Conservation (phyloP, 1,284 basidiomycete genomes). For the Puccinia novopanici region DNA sequence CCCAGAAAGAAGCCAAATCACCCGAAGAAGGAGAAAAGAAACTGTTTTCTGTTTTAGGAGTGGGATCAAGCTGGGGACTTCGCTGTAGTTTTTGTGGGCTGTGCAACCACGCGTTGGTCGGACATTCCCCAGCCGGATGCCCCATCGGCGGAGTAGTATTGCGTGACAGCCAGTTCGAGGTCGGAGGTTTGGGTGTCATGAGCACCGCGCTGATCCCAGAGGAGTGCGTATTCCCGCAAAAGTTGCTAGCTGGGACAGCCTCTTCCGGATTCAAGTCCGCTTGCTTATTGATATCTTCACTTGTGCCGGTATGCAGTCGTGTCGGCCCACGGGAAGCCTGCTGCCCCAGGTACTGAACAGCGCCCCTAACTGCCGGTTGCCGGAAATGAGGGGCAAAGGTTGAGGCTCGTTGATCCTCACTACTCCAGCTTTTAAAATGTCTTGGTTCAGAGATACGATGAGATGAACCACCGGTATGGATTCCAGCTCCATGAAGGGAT, state of each 20-base stretch:
- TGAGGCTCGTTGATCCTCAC: background rate
- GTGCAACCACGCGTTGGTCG: background rate
- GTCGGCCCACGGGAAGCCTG: background rate
- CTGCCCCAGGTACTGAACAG: background rate
- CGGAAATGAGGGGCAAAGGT: slow-evolving; percentile 22
- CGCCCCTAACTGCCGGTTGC: background rate
- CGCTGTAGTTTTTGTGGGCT: slow-evolving; percentile 8
- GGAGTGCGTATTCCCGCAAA: background rate
- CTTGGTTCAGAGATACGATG: slow-evolving; percentile 21
- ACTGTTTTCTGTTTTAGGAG: background rate
- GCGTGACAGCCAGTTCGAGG: slow-evolving; percentile 10
- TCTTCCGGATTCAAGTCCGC: background rate
- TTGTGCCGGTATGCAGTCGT: background rate
- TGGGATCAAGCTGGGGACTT: slow-evolving; percentile 4
- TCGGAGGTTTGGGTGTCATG: background rate
- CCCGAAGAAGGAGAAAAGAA: slow-evolving; percentile 20
- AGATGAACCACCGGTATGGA: background rate
- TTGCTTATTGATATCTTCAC: background rate
- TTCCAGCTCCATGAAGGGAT: slow-evolving; percentile 22
- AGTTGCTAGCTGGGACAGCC: background rate
- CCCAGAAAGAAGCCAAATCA: slow-evolving; percentile 33
- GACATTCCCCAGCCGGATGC: background rate
- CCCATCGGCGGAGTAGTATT: slow-evolving; percentile 2
- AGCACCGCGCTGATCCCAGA: background rate
- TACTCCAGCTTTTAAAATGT: background rate